Evolutionary conservation across 768 basidiomycete species (phyloP), one percentile per base, ranked within the genome.

Genomic region (Russula brevipes): DNA sequence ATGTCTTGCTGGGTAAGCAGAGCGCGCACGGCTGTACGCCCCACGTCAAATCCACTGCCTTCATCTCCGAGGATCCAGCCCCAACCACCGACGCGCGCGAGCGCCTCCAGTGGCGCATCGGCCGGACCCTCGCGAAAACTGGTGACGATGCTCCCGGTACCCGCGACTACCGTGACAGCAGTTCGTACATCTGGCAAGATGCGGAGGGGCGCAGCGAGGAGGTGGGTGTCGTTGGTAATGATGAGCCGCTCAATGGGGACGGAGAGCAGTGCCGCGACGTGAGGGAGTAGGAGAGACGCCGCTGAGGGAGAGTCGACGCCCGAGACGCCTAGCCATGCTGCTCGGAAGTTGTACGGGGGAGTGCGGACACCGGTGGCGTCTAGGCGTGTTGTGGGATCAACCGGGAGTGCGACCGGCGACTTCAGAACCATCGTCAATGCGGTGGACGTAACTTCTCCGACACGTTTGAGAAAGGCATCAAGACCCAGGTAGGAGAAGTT

Each of bases 321-420:
- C 1, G 91, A 88, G 16, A 90, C 80, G 36, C 88, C 91, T 69
- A 94, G 83, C 89, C 91, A 94, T 0, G 87, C 91, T 3, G 85
- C 81, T 19, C 81, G 80, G 67, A 94, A 86, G 64, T 2, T 77
- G 78, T 46, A 71, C 47, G 50, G 65, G n/a, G 51, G 57, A 19
- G 53, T 51, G 11, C 24, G 42, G n/a, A 35, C 33, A 17, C 50
- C 60, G 4, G 57, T n/a, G 6, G 45, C 36, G 54, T 60, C 60
- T 52, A 41, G 12, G 59, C 19, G 44, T n/a, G 38, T 46, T 47
- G 24, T 39, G 11, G 50, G 33, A 47, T 56, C 49, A 9, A 56
- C 51, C 2, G 68, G 69, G n/a, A 47, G 61, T 30, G 58, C 50
- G 12, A 44, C 36, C 1, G 62, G 33, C 8, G 52, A 35, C 31